A percentile compares a stretch with the other conserved stretches of the same genome.
Conservation (phyloP, 345 rosid species). For the Kandelia obovata region DNA sequence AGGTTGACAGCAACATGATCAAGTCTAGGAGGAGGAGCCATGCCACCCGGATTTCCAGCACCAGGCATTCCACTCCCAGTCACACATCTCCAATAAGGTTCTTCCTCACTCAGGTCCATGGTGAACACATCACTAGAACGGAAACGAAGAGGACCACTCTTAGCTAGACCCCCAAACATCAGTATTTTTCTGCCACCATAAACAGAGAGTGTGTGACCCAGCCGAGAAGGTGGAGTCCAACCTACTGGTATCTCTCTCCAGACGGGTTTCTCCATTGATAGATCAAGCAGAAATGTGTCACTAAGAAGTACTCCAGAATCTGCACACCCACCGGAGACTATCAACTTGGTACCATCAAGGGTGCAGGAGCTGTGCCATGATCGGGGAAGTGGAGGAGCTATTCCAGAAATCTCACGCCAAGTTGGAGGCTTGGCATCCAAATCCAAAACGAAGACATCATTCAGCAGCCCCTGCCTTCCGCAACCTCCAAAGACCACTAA, state of each 20-base stretch:
- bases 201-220: constrained; percentile 76
- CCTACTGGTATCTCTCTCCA: constrained; percentile 87
- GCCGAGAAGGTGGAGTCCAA: constrained; percentile 88
- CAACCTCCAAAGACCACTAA: constrained; percentile 91
- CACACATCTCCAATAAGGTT: constrained; percentile 83
- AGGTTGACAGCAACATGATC: constrained; percentile 87
- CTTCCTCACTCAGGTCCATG: constrained; percentile 84
- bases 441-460: constrained; percentile 77
- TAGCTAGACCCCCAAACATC: constrained; percentile 89
- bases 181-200: constrained; percentile 81
- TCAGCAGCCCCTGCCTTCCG: constrained; percentile 78
- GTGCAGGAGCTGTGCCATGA: constrained; percentile 98
- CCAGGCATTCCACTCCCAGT: constrained; percentile 85
- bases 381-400: constrained; percentile 85
- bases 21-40: constrained; percentile 86
- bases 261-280: constrained; percentile 78
- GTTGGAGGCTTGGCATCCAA: constrained; percentile 83
- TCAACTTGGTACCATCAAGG: constrained; percentile 80
- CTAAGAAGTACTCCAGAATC: constrained; percentile 88
- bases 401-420: constrained; percentile 83
- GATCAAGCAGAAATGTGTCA: constrained; percentile 81
- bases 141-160: constrained; percentile 80
- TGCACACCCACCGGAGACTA: constrained; percentile 89
- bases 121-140: constrained; percentile 88
- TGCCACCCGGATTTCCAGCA: constrained; percentile 78